Percentiles rank a stretch among this genome's conserved stretches.
Conservation (phyloP, 176 grass and related monocot species). For the Pharus latifolius region DNA sequence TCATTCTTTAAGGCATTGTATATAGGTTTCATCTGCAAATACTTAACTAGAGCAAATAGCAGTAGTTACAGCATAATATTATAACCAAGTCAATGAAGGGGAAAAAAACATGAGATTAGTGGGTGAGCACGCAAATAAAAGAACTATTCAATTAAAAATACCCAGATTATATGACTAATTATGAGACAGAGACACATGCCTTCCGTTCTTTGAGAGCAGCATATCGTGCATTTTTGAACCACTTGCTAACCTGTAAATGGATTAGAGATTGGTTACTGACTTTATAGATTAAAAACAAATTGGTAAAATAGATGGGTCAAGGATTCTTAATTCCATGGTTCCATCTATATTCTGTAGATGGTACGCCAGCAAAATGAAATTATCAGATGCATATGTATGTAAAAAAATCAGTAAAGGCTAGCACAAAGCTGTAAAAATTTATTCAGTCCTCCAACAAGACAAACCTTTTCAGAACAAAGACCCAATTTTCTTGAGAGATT, state of each 20-base stretch:
- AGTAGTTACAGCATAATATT: too few relatives aligned
- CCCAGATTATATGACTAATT: not conserved
- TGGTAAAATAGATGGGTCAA: too few relatives aligned
- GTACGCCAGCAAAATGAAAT: not conserved
- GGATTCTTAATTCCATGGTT: too few relatives aligned
- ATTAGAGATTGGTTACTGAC: slow-evolving; percentile 6
- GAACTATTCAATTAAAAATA: slow-evolving; percentile 5
- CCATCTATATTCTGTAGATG: slow-evolving; percentile 2
- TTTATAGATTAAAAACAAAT: not conserved
- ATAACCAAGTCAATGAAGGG: too few relatives aligned
- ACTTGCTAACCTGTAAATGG: slow-evolving; percentile 68
- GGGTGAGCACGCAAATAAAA: not conserved
- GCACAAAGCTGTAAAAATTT: not conserved
- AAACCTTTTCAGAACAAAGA: slow-evolving; percentile 83
- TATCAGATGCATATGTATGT: not conserved
- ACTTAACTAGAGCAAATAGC: not conserved
- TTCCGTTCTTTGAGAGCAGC: slow-evolving; percentile 82
- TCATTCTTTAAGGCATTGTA: not conserved
- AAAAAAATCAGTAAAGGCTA: not conserved
- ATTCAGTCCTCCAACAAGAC: not conserved
- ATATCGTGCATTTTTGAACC: slow-evolving; percentile 97
- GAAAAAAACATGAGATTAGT: not conserved
- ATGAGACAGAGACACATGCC: slow-evolving; percentile 38
- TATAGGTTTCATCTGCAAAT: not conserved
- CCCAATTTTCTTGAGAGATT: slow-evolving; percentile 65